Evolutionary conservation across 257 asterid genomes (phyloP), one percentile per base, ranked within the genome.

Genomic region (Nicotiana undulata): DNA sequence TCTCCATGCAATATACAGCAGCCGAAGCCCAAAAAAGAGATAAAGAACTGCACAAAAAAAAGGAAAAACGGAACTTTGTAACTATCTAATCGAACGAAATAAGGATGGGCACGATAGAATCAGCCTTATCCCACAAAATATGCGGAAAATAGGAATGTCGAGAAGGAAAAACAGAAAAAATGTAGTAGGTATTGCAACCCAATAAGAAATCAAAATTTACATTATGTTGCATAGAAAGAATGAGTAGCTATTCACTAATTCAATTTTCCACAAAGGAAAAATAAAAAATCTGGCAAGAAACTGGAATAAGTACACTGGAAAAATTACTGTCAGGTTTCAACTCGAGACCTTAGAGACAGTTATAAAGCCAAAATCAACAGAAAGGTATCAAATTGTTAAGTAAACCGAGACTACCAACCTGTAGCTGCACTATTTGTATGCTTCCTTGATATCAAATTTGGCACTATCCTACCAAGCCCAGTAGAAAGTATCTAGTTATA

Each of bases 381-480:
- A 40, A 68, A 24, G 60, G 61, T 10, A 15, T 46, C 78, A 46
- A 24, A 16, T 24, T 46, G 60, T 46, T 24, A 17, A 72, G 78
- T 49, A 72, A 72, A 15, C 4, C 6, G 34, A 72, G 61, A 72
- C 78, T 4, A 80, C 81, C 16, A 79, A 91, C 97, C 94, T 86
- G 95, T 91, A 67, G 99, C 97, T 17, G 98, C 98, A 85, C 97
- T 93, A 81, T 95, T 95, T 15, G 99, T 95, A 85, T 95, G 99
- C 88, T 95, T 95, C 87, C 99, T 91, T 79, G 98, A 95, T 87
- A 95, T 95, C 91, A 95, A 83, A 83, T 95, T 95, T 32, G 99
- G 99, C 77, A 95, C 97, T 85, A 95, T 95, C 90, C 99, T 91
- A 80, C 98, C 99, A 84, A 95, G 97, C 75, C 97, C 99, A 77